Percentiles rank a stretch among this genome's conserved stretches.
These are phyloP conservation scores for Blumeria graminis DNA, from an alignment of 2,329 filamentous ascomycete species.

Conservation along the genomic window DNA sequence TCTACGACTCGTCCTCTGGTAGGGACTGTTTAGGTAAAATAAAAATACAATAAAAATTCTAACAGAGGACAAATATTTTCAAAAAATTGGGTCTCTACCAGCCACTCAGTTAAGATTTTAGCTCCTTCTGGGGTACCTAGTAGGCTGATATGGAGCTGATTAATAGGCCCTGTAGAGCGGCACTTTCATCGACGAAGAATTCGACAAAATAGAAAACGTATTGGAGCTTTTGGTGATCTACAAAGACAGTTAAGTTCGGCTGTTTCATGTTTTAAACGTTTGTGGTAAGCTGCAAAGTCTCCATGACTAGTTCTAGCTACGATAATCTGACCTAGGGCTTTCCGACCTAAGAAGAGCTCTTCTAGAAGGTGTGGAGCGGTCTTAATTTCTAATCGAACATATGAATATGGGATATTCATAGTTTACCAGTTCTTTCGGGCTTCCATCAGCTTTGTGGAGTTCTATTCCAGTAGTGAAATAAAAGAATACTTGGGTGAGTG, in stretches of 20 bases:
- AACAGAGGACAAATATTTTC: neutral
- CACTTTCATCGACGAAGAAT: neutral
- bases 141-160: neutral
- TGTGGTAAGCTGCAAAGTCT: neutral
- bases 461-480: too few relatives aligned
- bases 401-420: too few relatives aligned
- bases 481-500: too few relatives aligned
- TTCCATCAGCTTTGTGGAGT: too few relatives aligned
- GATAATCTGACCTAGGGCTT: neutral
- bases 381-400: too few relatives aligned
- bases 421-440: too few relatives aligned
- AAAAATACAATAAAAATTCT: too few relatives aligned
- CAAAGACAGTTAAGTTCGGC: neutral
- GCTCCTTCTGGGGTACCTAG: neutral
- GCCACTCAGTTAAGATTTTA: neutral
- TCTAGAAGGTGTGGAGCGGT: too few relatives aligned
- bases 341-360: too few relatives aligned
- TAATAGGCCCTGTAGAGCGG: neutral
- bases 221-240: neutral
- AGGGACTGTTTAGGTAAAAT: too few relatives aligned
- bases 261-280: neutral
- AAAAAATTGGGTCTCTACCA: neutral
- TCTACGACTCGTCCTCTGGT: too few relatives aligned
- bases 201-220: neutral
- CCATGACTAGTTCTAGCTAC: neutral